Conservation (phyloP, 306 rosid species). For the Acacia acuminata region DNA sequence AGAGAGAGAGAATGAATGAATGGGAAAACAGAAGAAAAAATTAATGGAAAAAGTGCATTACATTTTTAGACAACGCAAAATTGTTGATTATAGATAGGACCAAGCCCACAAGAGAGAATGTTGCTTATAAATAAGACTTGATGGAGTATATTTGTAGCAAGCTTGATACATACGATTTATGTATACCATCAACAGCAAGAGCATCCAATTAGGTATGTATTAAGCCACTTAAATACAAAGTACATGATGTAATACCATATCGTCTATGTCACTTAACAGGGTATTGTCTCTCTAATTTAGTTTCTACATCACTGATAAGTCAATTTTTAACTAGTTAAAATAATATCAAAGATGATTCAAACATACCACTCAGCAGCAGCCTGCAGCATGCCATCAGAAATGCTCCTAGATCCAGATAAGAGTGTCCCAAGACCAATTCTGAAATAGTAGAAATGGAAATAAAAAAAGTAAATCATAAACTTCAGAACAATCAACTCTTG, state of each 20-base stretch:
- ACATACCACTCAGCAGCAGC: conserved; percentile 96
- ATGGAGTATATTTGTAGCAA: background rate
- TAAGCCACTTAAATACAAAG: background rate
- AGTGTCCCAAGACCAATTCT: conserved; percentile 98
- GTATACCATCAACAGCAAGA: background rate
- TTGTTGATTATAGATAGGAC: too few relatives aligned
- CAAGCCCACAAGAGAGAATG: too few relatives aligned
- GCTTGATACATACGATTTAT: background rate
- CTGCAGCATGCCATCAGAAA: conserved; percentile 98
- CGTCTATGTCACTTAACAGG: background rate
- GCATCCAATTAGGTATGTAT: background rate
- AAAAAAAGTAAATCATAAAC: conserved; percentile 9
- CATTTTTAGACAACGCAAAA: too few relatives aligned
- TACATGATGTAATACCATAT: background rate
- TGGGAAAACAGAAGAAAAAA: too few relatives aligned
- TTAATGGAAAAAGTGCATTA: too few relatives aligned
- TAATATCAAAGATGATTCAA: background rate
- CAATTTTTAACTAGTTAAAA: background rate
- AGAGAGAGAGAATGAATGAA: too few relatives aligned
- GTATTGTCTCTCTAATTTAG: background rate
- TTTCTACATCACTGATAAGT: background rate
- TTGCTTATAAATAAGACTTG: too few relatives aligned
- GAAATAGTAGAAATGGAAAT: conserved; percentile 37
- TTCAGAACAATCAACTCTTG: background rate
- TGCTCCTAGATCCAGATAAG: conserved; percentile 76